These are phyloP conservation scores for Clathrospora elynae DNA, from an alignment of 2,329 filamentous ascomycete species.

Conservation along the genomic window DNA sequence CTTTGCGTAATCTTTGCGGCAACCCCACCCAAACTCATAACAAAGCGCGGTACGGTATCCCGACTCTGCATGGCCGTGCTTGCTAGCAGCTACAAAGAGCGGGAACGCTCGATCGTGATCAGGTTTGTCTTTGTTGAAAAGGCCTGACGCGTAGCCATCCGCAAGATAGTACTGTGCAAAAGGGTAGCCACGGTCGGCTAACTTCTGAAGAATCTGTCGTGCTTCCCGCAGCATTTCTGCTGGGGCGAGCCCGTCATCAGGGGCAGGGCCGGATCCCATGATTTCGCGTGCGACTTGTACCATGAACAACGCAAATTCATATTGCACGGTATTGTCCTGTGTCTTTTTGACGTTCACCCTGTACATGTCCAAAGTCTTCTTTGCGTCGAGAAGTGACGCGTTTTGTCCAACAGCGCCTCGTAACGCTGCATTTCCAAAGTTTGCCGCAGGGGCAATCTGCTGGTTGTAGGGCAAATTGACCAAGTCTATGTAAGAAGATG, in stretches of 20 bases:
- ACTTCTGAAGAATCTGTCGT: conserved; percentile 81
- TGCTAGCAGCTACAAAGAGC: conserved; percentile 89
- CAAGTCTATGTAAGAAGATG: conserved; percentile 67
- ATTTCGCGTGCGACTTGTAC: conserved; percentile 86
- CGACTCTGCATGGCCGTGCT: conserved; percentile 96
- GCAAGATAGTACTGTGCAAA: conserved; percentile 98
- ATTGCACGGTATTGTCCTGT: conserved; percentile 85
- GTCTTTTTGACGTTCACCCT: conserved; percentile 97
- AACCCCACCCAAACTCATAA: conserved; percentile 99
- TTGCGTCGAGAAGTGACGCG: conserved; percentile 85
- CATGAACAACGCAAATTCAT: conserved; percentile 95
- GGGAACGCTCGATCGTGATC: conserved; percentile 92
- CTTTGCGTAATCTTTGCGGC: conserved; percentile 84
- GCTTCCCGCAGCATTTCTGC: conserved; percentile 81
- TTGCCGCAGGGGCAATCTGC: conserved; percentile 66
- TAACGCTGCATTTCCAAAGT: conserved; percentile 80
- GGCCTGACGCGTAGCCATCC: conserved; percentile 89
- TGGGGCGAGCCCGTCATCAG: conserved; percentile 52
- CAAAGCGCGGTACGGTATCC: conserved; percentile 91
- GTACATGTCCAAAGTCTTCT: conserved; percentile 98
- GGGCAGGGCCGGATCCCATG: conserved; percentile 33
- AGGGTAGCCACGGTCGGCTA: conserved; percentile 87
- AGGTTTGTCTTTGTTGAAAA: conserved; percentile 93
- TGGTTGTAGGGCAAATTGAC: conserved; percentile 77
- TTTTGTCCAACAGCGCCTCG: conserved; percentile 82